phyloP scores from a whole-genome alignment of 2,329 filamentous ascomycete species.

The Cladosporium phlei region DNA sequence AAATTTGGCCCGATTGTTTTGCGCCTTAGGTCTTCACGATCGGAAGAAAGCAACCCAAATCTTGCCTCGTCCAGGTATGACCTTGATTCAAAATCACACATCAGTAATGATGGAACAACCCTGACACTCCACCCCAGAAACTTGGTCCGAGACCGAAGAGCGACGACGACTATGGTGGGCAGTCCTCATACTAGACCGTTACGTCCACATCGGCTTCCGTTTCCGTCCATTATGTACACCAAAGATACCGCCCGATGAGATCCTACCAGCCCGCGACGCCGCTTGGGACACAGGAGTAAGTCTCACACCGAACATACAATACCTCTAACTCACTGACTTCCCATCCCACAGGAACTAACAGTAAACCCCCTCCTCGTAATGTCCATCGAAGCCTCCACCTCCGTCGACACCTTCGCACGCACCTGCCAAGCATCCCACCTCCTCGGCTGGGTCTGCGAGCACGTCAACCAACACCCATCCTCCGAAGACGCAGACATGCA shows the following conservation, averaged over 20 bases:
- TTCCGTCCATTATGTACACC: conserved; percentile 17
- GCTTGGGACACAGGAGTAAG: conserved; percentile 18
- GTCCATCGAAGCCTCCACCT: conserved; percentile 18
- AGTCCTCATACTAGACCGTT: conserved; percentile 19
- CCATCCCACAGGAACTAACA: conserved; percentile 9
- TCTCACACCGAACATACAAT: not conserved
- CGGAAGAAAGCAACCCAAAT: conserved; percentile 19
- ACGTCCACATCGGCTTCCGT: conserved; percentile 17
- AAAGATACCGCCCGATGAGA: conserved; percentile 16
- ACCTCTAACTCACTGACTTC: not conserved
- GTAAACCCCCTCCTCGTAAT: conserved; percentile 21
- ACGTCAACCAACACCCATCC: conserved; percentile 18
- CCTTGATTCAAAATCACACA: not conserved
- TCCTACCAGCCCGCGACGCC: conserved; percentile 17
- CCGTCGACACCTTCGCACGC: conserved; percentile 19
- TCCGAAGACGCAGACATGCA: conserved; percentile 17
- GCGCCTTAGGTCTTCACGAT: conserved; percentile 18
- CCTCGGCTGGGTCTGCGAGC: conserved; percentile 18
- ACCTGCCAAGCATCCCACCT: conserved; percentile 21
- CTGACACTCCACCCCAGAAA: conserved; percentile 2
- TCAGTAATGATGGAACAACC: not conserved
- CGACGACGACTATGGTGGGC: conserved; percentile 20
- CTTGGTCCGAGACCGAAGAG: conserved; percentile 20
- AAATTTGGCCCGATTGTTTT: conserved; percentile 13
- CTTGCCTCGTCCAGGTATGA: not conserved